These are phyloP conservation scores for Fusarium mangiferae DNA, from an alignment of 2,329 filamentous ascomycete genomes.

Conservation along the genomic window DNA sequence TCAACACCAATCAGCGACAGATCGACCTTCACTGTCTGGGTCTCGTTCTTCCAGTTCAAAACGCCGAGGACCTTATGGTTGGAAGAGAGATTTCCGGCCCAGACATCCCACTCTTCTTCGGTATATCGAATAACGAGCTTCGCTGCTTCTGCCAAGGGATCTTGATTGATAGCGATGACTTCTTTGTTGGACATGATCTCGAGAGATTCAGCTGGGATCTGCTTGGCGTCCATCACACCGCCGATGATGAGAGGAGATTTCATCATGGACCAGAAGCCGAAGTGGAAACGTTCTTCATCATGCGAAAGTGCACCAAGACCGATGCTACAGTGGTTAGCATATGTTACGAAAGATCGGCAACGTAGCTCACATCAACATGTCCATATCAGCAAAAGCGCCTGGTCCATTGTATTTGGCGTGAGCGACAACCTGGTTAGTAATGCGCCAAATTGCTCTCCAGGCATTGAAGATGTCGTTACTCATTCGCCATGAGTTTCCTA, in stretches of 20 bases:
- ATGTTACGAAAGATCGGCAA: accelerated
- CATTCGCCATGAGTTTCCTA: constrained; percentile 62
- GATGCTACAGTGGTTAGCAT: constrained; percentile 46
- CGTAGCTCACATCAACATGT: constrained; percentile 59
- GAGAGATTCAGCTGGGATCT: constrained; percentile 54
- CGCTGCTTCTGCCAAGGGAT: constrained; percentile 61
- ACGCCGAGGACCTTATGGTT: constrained; percentile 56
- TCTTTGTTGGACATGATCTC: constrained; percentile 61
- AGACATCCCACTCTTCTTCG: constrained; percentile 61
- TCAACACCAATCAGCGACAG: constrained; percentile 53
- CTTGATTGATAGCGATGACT: constrained; percentile 68
- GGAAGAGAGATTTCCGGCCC: constrained; percentile 59
- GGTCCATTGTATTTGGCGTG: constrained; percentile 55
- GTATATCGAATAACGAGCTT: constrained; percentile 60
- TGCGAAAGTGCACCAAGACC: constrained; percentile 57
- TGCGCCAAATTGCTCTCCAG: constrained; percentile 63
- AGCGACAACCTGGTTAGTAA: constrained; percentile 62
- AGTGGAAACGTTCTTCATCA: constrained; percentile 63
- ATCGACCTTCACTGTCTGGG: constrained; percentile 55
- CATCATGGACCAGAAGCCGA: constrained; percentile 62
- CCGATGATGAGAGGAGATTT: constrained; percentile 63
- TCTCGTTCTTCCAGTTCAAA: constrained; percentile 61
- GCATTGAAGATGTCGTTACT: constrained; percentile 64
- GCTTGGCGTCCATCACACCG: constrained; percentile 51
- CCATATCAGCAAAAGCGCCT: constrained; percentile 62